These are phyloP conservation scores for Aspergillus alliaceus DNA, from an alignment of 2,329 filamentous ascomycete species.

Conservation along the genomic window DNA sequence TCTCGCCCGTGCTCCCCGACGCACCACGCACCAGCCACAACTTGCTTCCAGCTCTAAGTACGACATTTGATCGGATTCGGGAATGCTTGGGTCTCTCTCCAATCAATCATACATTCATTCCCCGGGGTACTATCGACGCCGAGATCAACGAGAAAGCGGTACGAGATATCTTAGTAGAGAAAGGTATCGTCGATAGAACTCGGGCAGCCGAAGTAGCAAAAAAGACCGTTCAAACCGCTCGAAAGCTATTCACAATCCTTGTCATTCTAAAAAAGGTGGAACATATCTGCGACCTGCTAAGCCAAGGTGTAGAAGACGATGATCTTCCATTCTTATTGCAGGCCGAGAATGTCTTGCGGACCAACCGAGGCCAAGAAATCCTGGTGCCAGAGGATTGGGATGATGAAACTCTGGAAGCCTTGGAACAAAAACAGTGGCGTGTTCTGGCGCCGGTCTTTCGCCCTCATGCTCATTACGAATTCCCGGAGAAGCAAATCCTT, in stretches of 20 bases:
- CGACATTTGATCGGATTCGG: not conserved
- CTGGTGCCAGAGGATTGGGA: not conserved
- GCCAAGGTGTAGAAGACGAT: slow-evolving; percentile 1
- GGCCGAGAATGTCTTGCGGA: not conserved
- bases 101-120: not conserved
- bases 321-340: slow-evolving; percentile 1
- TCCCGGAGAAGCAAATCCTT: slow-evolving; percentile 1
- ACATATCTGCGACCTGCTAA: not conserved
- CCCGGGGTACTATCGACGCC: not conserved
- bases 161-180: not conserved
- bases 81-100: not conserved
- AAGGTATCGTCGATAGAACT: not conserved
- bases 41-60: not conserved
- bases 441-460: slow-evolving; percentile 7
- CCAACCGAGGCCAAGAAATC: not conserved
- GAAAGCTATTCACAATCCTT: slow-evolving; percentile 1
- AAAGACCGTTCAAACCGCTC: not conserved
- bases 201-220: not conserved
- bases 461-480: not conserved
- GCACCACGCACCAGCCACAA: not conserved
- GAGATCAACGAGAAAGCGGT: not conserved
- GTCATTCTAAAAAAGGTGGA: not conserved
- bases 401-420: not conserved
- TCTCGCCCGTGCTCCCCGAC: not conserved
- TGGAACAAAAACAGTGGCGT: slow-evolving; percentile 9